Evolutionary conservation across 2,329 filamentous ascomycete species (phyloP), one percentile per base, ranked within the genome.

Genomic region (Penicillium palitans): DNA sequence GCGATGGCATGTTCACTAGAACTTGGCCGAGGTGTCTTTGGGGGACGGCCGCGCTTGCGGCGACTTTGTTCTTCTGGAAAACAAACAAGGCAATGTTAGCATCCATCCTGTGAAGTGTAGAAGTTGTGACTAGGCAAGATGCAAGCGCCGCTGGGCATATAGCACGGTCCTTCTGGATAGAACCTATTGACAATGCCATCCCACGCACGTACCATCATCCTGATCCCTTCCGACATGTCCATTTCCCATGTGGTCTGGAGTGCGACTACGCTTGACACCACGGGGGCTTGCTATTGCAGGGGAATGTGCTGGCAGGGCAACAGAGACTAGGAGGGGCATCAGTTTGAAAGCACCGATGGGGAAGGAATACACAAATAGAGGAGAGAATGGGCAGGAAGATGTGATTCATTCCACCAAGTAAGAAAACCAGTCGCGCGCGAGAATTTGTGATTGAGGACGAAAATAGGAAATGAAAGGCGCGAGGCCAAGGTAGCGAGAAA

Each of bases 261-360:
- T 93, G 65, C 89, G 87, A 81, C 86, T 90, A 76, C 91, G 85
- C 81, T 96, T 96, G 69, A 88, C 79, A 68, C 90, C 89, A 74
- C 90, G 87, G 65, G 87, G 77, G 73, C 79, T 81, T 76, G 80
- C 74, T 77, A 75, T 76, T 78, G 85, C 68, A 68, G 75, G 71
- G 46, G 74, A 70, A 56, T 75, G 73, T 70, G 71, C 66, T 65
- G 72, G 70, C 62, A 67, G 65, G 61, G 60, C 52, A 62, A 61
- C 63, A 62, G 71, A 74, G 65, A 77, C 72, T 72, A 71, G 68
- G 62, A 67, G 63, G 63, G 68, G 66, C 58, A 67, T 71, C 68
- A 73, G 70, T 74, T 68, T 68, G 66, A 64, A 65, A 63, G 64
- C 62, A 62, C 67, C 60, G 67, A 66, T 52, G 59, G 50, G 65